A percentile compares a stretch with the other conserved stretches of the same genome.
Conservation (phyloP, 768 basidiomycete genomes). For the Austroboletus festivus region DNA sequence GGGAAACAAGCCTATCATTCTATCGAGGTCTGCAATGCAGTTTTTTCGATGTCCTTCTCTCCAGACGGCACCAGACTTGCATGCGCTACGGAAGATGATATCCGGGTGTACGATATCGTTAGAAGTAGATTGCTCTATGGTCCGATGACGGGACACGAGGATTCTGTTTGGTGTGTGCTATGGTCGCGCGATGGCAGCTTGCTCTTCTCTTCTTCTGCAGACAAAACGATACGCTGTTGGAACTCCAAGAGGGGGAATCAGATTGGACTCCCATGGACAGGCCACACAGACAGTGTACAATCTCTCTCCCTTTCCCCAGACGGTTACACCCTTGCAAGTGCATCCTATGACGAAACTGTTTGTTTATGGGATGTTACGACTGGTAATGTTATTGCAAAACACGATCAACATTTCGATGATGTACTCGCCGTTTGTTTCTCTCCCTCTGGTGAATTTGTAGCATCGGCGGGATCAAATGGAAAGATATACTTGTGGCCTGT, state of each 20-base stretch:
- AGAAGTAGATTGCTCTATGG: background rate
- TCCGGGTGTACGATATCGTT: background rate
- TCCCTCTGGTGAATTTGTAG: too few relatives aligned
- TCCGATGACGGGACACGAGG: background rate
- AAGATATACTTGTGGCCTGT: too few relatives aligned
- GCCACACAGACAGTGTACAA: background rate
- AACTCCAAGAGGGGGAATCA: background rate
- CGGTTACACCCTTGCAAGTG: background rate
- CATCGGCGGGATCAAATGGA: too few relatives aligned
- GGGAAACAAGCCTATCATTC: background rate
- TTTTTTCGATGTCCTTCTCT: background rate
- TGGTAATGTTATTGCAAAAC: too few relatives aligned
- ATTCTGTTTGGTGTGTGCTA: too few relatives aligned
- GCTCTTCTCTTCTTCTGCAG: background rate
- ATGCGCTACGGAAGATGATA: background rate
- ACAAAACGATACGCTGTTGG: background rate
- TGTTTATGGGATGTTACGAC: background rate
- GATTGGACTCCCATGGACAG: background rate
- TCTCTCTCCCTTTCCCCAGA: background rate
- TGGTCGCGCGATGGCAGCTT: background rate
- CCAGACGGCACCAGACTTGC: background rate
- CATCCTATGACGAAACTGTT: background rate
- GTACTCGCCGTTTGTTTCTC: too few relatives aligned
- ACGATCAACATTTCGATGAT: too few relatives aligned
- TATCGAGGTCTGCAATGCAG: background rate